These are phyloP conservation scores for Chalciporus sphaerocephalus DNA, from an alignment of 768 basidiomycete genomes.

Conservation along the genomic window DNA sequence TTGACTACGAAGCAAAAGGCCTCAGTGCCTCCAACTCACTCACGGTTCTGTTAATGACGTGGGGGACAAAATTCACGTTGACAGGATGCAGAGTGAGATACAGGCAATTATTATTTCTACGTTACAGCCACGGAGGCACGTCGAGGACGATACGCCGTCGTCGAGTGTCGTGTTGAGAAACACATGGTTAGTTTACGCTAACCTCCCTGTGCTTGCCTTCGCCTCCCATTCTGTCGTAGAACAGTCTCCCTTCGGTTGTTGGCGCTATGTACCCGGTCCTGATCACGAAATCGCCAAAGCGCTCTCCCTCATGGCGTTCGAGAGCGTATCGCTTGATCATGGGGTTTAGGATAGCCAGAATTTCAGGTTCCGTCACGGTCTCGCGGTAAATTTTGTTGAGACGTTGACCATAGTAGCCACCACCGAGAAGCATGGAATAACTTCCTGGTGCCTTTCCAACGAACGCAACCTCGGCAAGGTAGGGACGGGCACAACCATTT, in stretches of 20 bases:
- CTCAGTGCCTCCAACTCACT: too few relatives aligned
- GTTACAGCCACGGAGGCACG: too few relatives aligned
- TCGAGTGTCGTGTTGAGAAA: not conserved
- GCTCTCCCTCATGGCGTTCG: conserved; percentile 83
- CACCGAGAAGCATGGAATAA: conserved; percentile 93
- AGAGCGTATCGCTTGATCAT: conserved; percentile 95
- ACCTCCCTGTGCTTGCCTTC: conserved; percentile 55
- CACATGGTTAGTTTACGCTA: conserved; percentile 7
- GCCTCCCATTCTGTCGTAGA: conserved; percentile 84
- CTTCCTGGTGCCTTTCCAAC: conserved; percentile 92
- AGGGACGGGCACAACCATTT: conserved; percentile 90
- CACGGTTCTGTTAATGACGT: too few relatives aligned
- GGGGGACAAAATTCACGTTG: too few relatives aligned
- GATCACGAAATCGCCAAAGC: conserved; percentile 94
- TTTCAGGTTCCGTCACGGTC: conserved; percentile 86
- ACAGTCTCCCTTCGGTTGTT: conserved; percentile 76
- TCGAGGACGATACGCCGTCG: too few relatives aligned
- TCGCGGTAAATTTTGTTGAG: conserved; percentile 96
- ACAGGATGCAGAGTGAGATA: too few relatives aligned
- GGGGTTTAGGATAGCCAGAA: conserved; percentile 79
- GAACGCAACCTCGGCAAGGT: conserved; percentile 92
- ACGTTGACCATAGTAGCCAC: conserved; percentile 90
- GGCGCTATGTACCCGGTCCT: conserved; percentile 86
- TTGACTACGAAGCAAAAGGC: too few relatives aligned
- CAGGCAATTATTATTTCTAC: not conserved